Percentiles rank a stretch among this genome's conserved stretches.
phyloP scores from a whole-genome alignment of 192 early-diverging fungal genomes.

The Cetraspora pellucida region DNA sequence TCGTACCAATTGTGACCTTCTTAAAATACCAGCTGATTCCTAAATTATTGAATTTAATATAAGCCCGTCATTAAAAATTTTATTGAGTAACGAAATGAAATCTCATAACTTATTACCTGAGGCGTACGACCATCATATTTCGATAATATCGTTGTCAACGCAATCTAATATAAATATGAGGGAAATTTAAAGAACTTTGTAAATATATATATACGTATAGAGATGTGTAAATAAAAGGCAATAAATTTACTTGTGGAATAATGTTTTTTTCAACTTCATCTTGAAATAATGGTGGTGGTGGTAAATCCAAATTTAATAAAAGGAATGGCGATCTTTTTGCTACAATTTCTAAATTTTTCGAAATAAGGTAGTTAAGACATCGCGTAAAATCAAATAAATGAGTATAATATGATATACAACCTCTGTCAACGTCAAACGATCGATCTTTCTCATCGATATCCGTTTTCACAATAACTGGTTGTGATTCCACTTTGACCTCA shows the following conservation, averaged over 20 bases:
- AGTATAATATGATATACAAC: slow-evolving; percentile 16
- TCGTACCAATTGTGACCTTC: slow-evolving; percentile 71
- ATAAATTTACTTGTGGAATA: slow-evolving; percentile 77
- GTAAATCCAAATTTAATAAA: slow-evolving; percentile 86
- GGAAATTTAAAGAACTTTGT: not conserved
- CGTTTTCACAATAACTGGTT: slow-evolving; percentile 54
- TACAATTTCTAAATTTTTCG: slow-evolving; percentile 50
- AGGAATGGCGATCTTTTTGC: slow-evolving; percentile 72
- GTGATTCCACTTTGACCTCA: slow-evolving; percentile 73
- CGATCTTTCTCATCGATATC: slow-evolving; percentile 43
- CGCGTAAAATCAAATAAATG: not conserved
- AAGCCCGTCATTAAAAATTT: not conserved
- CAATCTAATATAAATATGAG: slow-evolving; percentile 49
- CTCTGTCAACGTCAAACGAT: slow-evolving; percentile 51
- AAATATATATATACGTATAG: not conserved
- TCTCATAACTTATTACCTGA: slow-evolving; percentile 46
- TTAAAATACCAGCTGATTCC: slow-evolving; percentile 58
- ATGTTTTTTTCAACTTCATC: slow-evolving; percentile 83
- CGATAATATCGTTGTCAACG: slow-evolving; percentile 73
- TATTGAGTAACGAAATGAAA: not conserved
- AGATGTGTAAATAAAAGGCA: not conserved
- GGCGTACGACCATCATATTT: slow-evolving; percentile 83
- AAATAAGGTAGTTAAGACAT: not conserved
- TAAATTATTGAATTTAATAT: slow-evolving; percentile 23
- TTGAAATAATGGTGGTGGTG: slow-evolving; percentile 87